Percentiles rank a stretch among this genome's conserved stretches.
These are phyloP conservation scores for Fraxinus pennsylvanica DNA, from an alignment of 257 asterid species.

Conservation along the genomic window DNA sequence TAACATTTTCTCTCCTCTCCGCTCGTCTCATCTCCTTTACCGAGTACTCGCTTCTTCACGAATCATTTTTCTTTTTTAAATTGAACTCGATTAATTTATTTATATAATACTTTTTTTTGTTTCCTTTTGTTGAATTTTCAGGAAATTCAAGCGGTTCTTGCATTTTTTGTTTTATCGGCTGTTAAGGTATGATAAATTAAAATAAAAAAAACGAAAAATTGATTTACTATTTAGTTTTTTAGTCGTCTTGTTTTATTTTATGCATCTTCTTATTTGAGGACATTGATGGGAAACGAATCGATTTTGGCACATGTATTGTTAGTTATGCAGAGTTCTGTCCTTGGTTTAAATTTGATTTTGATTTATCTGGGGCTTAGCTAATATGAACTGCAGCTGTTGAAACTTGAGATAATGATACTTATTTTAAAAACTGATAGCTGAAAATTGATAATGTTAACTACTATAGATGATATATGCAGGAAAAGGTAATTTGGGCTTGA, in stretches of 20 bases:
- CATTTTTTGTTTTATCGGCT: conserved; percentile 57
- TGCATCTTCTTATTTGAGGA: background rate
- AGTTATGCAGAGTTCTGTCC: background rate
- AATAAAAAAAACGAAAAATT: background rate
- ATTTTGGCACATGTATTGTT: background rate
- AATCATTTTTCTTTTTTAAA: background rate
- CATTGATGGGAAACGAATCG: background rate
- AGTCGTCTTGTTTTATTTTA: too few species aligned
- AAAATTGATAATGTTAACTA: background rate
- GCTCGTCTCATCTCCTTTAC: conserved; percentile 66
- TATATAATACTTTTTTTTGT: background rate
- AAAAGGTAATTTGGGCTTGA: background rate
- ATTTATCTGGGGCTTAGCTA: background rate
- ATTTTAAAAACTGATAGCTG: background rate
- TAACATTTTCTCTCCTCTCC: conserved; percentile 52
- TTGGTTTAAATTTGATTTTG: background rate
- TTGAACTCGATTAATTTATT: conserved; percentile 8
- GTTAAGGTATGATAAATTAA: conserved; percentile 51
- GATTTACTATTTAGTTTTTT: background rate
- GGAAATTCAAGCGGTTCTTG: conserved; percentile 86
- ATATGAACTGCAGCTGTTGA: background rate
- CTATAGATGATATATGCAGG: background rate
- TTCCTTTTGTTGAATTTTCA: conserved; percentile 26
- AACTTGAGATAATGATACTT: background rate
- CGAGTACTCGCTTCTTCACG: conserved; percentile 43